phyloP scores from a whole-genome alignment of 805 yeast species.

The Yamadazyma phyllophila region DNA sequence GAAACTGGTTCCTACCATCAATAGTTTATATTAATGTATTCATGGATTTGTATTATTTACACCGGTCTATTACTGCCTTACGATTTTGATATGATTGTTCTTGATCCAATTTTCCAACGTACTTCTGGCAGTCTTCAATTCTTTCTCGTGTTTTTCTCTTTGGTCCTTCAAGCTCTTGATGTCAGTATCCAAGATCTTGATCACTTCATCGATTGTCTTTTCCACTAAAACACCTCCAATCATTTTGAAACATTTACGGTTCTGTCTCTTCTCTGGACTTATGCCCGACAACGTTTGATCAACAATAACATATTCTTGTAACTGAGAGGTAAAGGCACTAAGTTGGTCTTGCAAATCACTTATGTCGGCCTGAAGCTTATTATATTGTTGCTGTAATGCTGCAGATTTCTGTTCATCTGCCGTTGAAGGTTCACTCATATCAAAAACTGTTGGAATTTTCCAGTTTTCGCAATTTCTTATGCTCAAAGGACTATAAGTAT shows the following conservation, averaged over 20 bases:
- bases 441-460: neutral
- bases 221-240: slow-evolving; percentile 90
- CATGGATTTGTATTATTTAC: neutral
- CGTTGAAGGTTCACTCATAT: slow-evolving; percentile 1
- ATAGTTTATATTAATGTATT: slow-evolving; percentile 3
- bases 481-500: no score
- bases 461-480: slow-evolving; percentile 2
- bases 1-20: no score
- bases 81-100: slow-evolving; percentile 41
- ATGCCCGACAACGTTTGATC: slow-evolving; percentile 38
- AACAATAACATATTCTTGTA: slow-evolving; percentile 42
- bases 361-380: slow-evolving; percentile 37
- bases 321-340: slow-evolving; percentile 32
- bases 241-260: slow-evolving; percentile 87
- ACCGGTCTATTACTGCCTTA: slow-evolving; percentile 19
- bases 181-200: slow-evolving; percentile 26
- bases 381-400: slow-evolving; percentile 40
- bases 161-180: slow-evolving; percentile 21
- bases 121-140: slow-evolving; percentile 25
- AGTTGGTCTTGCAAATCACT: slow-evolving; percentile 39
- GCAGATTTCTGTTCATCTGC: slow-evolving; percentile 36
- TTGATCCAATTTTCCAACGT: slow-evolving; percentile 41
- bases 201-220: slow-evolving; percentile 74
- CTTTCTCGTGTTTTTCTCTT: slow-evolving; percentile 24
- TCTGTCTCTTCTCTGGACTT: slow-evolving; percentile 33